A percentile compares a stretch with the other conserved stretches of the same genome.
phyloP scores from a whole-genome alignment of 306 rosid genomes.

The Ochetophila trinervis region DNA sequence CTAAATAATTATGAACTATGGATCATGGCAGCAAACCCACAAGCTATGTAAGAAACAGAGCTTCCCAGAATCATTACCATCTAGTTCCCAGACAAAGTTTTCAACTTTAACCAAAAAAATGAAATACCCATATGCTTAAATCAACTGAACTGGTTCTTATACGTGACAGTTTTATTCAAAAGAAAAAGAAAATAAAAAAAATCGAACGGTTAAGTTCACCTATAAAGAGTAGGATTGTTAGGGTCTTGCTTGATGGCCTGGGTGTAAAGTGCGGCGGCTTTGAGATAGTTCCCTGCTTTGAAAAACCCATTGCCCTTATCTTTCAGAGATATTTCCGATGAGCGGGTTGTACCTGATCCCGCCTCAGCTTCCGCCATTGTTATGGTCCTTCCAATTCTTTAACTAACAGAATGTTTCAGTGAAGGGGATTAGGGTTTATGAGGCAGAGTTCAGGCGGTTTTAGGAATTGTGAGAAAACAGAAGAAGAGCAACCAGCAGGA shows the following conservation, averaged over 20 bases:
- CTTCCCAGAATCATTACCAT: no score
- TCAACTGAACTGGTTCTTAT: background rate
- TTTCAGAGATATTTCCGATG: constrained; percentile 53
- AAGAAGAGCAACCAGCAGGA: background rate
- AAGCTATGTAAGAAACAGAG: no score
- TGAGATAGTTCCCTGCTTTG: constrained; percentile 87
- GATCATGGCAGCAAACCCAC: no score
- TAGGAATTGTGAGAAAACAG: background rate
- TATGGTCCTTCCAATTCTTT: constrained; percentile 4
- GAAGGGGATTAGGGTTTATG: constrained; percentile 13
- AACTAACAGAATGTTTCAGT: background rate
- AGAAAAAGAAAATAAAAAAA: background rate
- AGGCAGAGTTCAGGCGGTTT: background rate
- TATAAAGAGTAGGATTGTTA: constrained; percentile 77
- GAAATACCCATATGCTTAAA: background rate
- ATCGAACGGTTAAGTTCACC: constrained; percentile 40
- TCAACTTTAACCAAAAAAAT: background rate
- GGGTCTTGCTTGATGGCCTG: constrained; percentile 97
- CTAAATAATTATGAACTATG: no score
- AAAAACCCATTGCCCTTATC: constrained; percentile 88
- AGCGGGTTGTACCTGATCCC: constrained; percentile 34
- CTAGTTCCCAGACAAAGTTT: background rate
- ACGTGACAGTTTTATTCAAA: background rate
- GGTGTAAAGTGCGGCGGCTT: constrained; percentile 94
- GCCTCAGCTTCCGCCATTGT: constrained; percentile 57